Conservation (phyloP, 768 basidiomycete genomes). For the Agrocybe pediades region DNA sequence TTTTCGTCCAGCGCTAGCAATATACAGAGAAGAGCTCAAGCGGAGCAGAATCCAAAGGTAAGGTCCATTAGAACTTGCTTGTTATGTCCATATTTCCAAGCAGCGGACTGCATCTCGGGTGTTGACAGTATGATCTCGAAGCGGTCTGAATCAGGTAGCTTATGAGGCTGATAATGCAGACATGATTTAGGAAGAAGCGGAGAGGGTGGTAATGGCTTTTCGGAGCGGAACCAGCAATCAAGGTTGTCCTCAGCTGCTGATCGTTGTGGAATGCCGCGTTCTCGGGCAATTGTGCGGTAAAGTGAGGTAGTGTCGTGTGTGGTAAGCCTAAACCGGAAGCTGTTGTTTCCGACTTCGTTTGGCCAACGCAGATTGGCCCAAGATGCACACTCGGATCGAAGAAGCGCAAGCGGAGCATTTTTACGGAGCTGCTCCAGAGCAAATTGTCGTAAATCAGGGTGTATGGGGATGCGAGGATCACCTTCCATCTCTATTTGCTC, state of each 20-base stretch:
- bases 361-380: conserved; percentile 21
- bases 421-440: conserved; percentile 18
- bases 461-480: conserved; percentile 17
- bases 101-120: conserved; percentile 12
- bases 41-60: conserved; percentile 25
- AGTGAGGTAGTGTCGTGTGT: conserved; percentile 22
- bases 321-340: conserved; percentile 14
- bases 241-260: conserved; percentile 26
- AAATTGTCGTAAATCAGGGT: conserved; percentile 17
- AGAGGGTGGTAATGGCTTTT: conserved; percentile 18
- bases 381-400: conserved; percentile 17
- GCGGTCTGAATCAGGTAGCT: conserved; percentile 11
- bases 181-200: conserved; percentile 18
- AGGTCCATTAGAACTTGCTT: conserved; percentile 22
- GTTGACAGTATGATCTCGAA: conserved; percentile 22
- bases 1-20: conserved; percentile 31
- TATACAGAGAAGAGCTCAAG: conserved; percentile 28
- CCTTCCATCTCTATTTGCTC: conserved; percentile 13
- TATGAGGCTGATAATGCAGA: conserved; percentile 23
- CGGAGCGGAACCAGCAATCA: conserved; percentile 23
- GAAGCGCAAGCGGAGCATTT: conserved; percentile 20
- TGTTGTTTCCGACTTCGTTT: conserved; percentile 14
- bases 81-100: conserved; percentile 27
- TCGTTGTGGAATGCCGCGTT: conserved; percentile 23
- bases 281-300: conserved; percentile 20